Conservation (phyloP, 495 filamentous ascomycete species). For the Xylaria bambusicola region DNA sequence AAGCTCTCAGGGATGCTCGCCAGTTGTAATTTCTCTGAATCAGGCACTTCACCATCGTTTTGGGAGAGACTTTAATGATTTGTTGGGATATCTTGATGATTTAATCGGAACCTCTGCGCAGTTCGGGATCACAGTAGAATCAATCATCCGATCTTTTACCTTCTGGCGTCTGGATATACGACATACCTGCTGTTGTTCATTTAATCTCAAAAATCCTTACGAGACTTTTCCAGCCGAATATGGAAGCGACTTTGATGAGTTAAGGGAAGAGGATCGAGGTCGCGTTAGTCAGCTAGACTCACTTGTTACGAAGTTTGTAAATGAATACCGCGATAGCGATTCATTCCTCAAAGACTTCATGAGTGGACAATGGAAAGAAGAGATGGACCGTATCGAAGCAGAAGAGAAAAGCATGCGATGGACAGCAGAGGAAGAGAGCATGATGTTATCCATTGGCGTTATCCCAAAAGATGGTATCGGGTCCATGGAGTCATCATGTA, state of each 20-base stretch:
- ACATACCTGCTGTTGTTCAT: background rate
- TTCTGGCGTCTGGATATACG: background rate
- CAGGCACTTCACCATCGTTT: too few relatives aligned
- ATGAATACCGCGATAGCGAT: background rate
- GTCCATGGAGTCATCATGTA: too few relatives aligned
- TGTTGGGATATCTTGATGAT: background rate
- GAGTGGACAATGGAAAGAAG: background rate
- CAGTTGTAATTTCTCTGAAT: background rate
- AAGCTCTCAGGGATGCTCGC: background rate
- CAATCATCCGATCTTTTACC: background rate
- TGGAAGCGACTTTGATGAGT: conserved; percentile 1
- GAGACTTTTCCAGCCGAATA: background rate
- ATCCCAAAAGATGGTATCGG: background rate
- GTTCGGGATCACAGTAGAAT: background rate
- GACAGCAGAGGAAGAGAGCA: background rate
- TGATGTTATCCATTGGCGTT: background rate
- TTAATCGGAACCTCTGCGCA: background rate
- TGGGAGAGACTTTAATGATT: background rate
- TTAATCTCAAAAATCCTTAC: background rate
- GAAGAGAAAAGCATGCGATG: background rate
- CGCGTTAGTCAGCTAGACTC: background rate
- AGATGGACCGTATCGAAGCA: background rate
- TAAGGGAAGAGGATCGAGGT: background rate
- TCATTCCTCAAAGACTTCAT: background rate
- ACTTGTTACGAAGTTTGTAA: background rate